Percentiles rank a stretch among this genome's conserved stretches.
phyloP scores from a whole-genome alignment of 1,139 yeast species.

The Protomyces arabidopsidicola region DNA sequence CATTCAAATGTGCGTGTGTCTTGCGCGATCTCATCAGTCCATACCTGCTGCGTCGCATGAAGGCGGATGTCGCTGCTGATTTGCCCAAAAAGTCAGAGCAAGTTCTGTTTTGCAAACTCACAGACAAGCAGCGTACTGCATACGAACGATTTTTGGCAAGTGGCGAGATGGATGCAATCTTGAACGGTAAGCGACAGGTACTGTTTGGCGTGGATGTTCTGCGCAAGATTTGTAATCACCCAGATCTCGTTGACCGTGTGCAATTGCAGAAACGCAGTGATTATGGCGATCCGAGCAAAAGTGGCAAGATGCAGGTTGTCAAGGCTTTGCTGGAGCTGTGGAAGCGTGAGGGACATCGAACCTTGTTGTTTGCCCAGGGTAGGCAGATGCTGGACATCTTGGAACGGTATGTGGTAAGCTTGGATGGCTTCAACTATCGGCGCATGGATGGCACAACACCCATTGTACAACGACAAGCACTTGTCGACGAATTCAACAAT shows the following conservation, averaged over 20 bases:
- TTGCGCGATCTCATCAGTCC: conserved; percentile 85
- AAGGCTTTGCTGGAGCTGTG: conserved; percentile 70
- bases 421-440: conserved; percentile 51
- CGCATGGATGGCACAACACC: conserved; percentile 96
- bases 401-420: conserved; percentile 53
- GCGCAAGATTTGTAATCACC: conserved; percentile 92
- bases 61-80: conserved; percentile 94
- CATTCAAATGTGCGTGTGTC: conserved; percentile 92
- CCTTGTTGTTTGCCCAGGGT: conserved; percentile 82
- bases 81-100: conserved; percentile 89
- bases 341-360: conserved; percentile 71
- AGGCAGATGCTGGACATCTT: conserved; percentile 88
- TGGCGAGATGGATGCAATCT: conserved; percentile 66
- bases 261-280: conserved; percentile 44
- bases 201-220: conserved; percentile 84
- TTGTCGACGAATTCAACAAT: conserved; percentile 75
- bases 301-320: conserved; percentile 90
- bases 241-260: conserved; percentile 70
- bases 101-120: conserved; percentile 81
- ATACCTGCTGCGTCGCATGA: conserved; percentile 76
- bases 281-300: conserved; percentile 61
- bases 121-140: conserved; percentile 66
- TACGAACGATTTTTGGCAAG: conserved; percentile 71
- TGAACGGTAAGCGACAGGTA: conserved; percentile 73
- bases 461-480: conserved; percentile 63